Percentiles rank a stretch among this genome's conserved stretches.
phyloP scores from a whole-genome alignment of 768 basidiomycete genomes.

The Porpolomopsis calyptriformis region DNA sequence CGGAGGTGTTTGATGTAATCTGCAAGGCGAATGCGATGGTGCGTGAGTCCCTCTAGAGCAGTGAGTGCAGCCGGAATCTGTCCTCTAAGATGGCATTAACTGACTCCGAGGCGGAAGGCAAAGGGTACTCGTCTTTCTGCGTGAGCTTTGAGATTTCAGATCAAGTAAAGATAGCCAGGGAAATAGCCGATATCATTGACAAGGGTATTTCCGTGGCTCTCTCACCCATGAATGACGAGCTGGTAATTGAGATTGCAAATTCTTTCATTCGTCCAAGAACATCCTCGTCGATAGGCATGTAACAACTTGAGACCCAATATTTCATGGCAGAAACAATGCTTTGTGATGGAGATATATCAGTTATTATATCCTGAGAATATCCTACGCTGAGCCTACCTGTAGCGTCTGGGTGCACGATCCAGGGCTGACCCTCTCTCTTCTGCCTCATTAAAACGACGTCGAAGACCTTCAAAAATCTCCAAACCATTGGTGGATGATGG shows the following conservation, averaged over 20 bases:
- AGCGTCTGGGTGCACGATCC: slow-evolving; percentile 1
- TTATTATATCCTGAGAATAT: background rate
- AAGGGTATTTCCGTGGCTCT: slow-evolving; percentile 3
- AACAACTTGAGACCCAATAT: slow-evolving; percentile 5
- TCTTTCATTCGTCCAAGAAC: slow-evolving; percentile 4
- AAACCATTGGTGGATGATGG: background rate
- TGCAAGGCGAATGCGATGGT: slow-evolving; percentile 3
- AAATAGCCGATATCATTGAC: background rate
- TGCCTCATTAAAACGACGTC: slow-evolving; percentile 3
- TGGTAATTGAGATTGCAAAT: slow-evolving; percentile 3
- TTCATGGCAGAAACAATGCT: slow-evolving; percentile 6
- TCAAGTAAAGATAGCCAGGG: background rate
- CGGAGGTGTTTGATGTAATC: slow-evolving; percentile 6
- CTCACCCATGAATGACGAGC: slow-evolving; percentile 5
- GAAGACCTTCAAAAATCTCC: slow-evolving; percentile 1
- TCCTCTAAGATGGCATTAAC: slow-evolving; percentile 1
- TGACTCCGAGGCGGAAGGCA: background rate
- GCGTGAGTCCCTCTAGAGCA: slow-evolving; percentile 2
- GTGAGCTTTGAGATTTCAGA: background rate
- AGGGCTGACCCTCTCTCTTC: background rate
- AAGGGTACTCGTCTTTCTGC: slow-evolving; percentile 1
- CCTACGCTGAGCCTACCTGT: background rate
- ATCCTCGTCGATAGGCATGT: background rate
- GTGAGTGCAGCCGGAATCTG: slow-evolving; percentile 3
- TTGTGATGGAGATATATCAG: background rate